phyloP scores from a whole-genome alignment of 179 eudicot genomes.

The Spergularia azorica region DNA sequence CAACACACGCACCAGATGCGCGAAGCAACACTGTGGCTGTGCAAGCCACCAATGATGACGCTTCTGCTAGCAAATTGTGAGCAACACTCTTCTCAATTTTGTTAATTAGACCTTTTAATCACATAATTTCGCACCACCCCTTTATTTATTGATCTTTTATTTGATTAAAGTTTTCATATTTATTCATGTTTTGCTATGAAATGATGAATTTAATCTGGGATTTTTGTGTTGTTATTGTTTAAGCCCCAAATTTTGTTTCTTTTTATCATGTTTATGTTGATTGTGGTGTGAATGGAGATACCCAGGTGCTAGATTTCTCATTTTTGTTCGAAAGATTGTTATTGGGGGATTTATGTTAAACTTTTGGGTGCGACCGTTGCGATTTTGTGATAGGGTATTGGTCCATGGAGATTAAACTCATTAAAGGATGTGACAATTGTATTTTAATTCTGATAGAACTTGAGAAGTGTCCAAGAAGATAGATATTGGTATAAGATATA shows the following conservation, averaged over 20 bases:
- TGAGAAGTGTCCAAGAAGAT: not conserved
- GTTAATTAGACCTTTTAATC: not conserved
- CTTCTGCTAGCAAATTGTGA: constrained; percentile 86
- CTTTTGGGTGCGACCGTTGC: too few relatives aligned
- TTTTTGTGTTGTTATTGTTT: not conserved
- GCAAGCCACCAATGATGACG: constrained; percentile 91
- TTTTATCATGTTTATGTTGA: not conserved
- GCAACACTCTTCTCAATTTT: not conserved
- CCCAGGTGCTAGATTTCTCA: not conserved
- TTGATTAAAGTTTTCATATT: not conserved
- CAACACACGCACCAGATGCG: constrained; percentile 44
- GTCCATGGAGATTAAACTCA: too few relatives aligned
- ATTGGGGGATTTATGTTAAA: too few relatives aligned
- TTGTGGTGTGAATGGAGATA: not conserved
- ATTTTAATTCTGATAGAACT: too few relatives aligned
- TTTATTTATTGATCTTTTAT: not conserved
- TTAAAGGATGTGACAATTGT: too few relatives aligned
- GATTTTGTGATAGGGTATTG: too few relatives aligned
- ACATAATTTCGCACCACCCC: not conserved
- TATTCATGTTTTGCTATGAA: too few relatives aligned
- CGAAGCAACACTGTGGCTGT: constrained; percentile 79
- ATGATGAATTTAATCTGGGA: constrained; percentile 4
- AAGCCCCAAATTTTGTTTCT: not conserved
- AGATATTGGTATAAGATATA: not conserved
- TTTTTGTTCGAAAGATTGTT: too few relatives aligned